phyloP scores from a whole-genome alignment of 2,329 filamentous ascomycete genomes.

The Fulvia fulva region DNA sequence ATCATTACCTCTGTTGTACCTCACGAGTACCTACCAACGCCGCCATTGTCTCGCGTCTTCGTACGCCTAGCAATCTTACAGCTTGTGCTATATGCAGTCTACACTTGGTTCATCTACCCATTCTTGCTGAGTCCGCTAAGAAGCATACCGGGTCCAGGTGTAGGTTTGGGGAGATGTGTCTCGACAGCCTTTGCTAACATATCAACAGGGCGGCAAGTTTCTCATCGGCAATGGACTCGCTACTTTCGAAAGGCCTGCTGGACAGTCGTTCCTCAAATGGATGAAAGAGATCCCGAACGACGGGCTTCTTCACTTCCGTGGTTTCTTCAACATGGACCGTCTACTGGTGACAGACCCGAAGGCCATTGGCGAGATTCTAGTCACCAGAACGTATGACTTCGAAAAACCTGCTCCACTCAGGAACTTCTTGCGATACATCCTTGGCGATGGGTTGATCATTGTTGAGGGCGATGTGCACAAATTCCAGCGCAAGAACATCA shows the following conservation, averaged over 20 bases:
- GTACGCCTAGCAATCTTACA: conserved; percentile 12
- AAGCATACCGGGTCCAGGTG: conserved; percentile 35
- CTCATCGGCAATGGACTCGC: conserved; percentile 38
- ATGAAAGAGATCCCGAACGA: conserved; percentile 39
- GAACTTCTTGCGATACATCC: conserved; percentile 45
- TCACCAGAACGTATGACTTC: conserved; percentile 52
- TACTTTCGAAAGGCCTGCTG: conserved; percentile 36
- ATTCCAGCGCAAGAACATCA: conserved; percentile 64
- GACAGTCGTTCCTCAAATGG: conserved; percentile 32
- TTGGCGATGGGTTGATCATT: conserved; percentile 50
- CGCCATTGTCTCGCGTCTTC: conserved; percentile 16
- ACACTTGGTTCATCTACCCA: conserved; percentile 30
- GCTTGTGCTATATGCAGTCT: conserved; percentile 12
- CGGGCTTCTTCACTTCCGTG: conserved; percentile 39
- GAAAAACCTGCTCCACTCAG: conserved; percentile 45
- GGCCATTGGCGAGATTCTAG: conserved; percentile 49
- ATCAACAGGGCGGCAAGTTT: conserved; percentile 20
- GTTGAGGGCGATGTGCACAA: conserved; percentile 50
- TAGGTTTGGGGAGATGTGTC: neutral
- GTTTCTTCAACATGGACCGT: conserved; percentile 35
- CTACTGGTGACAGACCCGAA: conserved; percentile 38
- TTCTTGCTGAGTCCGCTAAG: conserved; percentile 38
- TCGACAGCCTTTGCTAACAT: neutral
- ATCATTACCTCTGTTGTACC: conserved; percentile 8
- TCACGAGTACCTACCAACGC: conserved; percentile 16